Evolutionary conservation across 192 early-diverging fungal species (phyloP).

Genomic region (Backusella tuberculispora): DNA sequence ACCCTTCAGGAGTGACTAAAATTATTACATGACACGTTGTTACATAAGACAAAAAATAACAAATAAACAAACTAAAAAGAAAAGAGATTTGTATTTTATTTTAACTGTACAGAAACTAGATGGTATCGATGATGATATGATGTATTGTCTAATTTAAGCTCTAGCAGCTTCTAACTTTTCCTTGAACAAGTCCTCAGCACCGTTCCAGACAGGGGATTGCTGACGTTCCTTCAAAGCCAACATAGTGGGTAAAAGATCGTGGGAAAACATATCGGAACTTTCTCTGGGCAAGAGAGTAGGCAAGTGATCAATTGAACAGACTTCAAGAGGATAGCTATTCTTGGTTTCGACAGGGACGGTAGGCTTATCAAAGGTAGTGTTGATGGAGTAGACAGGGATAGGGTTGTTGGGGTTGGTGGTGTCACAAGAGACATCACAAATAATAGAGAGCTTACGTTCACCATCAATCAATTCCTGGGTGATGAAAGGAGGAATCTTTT

Average conservation of each 20-base stretch:
- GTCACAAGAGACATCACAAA: constrained; percentile 96
- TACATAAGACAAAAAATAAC: neutral
- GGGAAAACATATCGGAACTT: constrained; percentile 84
- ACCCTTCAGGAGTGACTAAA: neutral
- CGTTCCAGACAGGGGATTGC: constrained; percentile 76
- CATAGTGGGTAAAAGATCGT: constrained; percentile 86
- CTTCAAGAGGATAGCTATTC: constrained; percentile 73
- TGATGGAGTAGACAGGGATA: constrained; percentile 90
- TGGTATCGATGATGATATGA: constrained; percentile 15
- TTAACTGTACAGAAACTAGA: constrained; percentile 8
- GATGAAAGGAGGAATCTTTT: constrained; percentile 93
- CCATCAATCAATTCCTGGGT: constrained; percentile 78
- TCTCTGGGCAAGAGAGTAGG: constrained; percentile 94
- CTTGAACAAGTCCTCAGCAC: constrained; percentile 83
- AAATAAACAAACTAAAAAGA: neutral
- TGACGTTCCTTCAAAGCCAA: constrained; percentile 69
- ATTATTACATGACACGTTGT: neutral
- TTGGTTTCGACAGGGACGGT: constrained; percentile 70
- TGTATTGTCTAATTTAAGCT: constrained; percentile 19
- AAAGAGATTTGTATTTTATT: neutral
- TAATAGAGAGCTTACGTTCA: constrained; percentile 75
- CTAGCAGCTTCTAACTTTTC: constrained; percentile 70
- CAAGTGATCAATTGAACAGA: constrained; percentile 96
- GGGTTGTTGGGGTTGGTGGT: constrained; percentile 98
- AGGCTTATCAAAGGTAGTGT: constrained; percentile 95